Percentiles rank a stretch among this genome's conserved stretches.
These are phyloP conservation scores for Leccinellum albellum DNA, from an alignment of 768 basidiomycete genomes.

Conservation along the genomic window DNA sequence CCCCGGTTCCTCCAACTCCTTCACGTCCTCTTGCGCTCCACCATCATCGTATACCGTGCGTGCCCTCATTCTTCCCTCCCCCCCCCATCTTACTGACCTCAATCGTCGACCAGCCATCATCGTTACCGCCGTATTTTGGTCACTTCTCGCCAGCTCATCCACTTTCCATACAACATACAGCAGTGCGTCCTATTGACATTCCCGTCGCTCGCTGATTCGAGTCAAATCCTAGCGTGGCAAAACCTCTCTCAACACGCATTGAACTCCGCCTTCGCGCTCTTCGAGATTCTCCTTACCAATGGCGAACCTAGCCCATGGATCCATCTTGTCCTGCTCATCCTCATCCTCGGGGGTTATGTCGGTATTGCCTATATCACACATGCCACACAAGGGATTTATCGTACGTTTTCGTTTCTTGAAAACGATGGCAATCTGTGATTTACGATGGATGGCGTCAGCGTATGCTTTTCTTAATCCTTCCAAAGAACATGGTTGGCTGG, in stretches of 20 bases:
- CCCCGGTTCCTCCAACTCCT: conserved; percentile 49
- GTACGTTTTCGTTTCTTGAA: conserved; percentile 36
- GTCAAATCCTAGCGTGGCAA: conserved; percentile 44
- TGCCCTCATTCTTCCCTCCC: conserved; percentile 4
- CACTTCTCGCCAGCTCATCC: conserved; percentile 40
- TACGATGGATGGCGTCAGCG: conserved; percentile 36
- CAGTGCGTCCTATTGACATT: conserved; percentile 30
- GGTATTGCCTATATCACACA: conserved; percentile 67
- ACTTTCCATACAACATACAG: conserved; percentile 40
- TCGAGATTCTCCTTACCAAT: conserved; percentile 58
- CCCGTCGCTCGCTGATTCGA: background rate
- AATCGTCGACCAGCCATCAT: conserved; percentile 46
- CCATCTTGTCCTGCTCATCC: conserved; percentile 42
- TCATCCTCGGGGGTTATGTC: conserved; percentile 55
- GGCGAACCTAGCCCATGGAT: conserved; percentile 50
- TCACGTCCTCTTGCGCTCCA: conserved; percentile 51
- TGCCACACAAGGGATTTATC: conserved; percentile 58
- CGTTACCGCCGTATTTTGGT: conserved; percentile 64
- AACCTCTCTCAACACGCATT: conserved; percentile 60
- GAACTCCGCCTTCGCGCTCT: conserved; percentile 53
- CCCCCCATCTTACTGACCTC: background rate
- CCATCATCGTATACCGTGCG: conserved; percentile 57
- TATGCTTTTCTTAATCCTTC: conserved; percentile 64
- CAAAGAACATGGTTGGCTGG: conserved; percentile 41
- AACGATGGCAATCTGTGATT: background rate